Evolutionary conservation across 176 grass and related monocot species (phyloP).

Genomic region (Neostapfia colusana): DNA sequence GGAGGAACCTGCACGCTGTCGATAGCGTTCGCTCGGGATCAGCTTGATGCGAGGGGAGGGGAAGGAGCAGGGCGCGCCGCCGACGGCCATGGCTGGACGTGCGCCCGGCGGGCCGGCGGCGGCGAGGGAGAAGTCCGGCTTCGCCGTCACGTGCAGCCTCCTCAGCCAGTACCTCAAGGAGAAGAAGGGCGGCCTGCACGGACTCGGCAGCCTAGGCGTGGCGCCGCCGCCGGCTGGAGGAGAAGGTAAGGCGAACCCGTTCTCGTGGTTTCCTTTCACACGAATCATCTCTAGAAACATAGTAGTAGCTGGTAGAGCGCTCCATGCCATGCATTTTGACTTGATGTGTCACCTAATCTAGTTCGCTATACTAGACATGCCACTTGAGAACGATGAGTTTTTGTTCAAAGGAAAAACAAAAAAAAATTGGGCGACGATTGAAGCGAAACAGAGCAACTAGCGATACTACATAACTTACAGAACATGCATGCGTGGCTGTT

Average conservation of each 20-base stretch:
- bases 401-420: not conserved
- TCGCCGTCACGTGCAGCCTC: conserved; percentile 61
- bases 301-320: too few species aligned
- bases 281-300: too few species aligned
- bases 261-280: not conserved
- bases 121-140: conserved; percentile 33
- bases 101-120: not conserved
- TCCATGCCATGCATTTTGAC: not conserved
- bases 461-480: not conserved
- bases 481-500: not conserved
- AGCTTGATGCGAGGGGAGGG: not conserved
- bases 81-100: not conserved
- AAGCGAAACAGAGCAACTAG: not conserved
- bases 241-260: not conserved
- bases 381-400: too few species aligned
- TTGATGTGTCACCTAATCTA: not conserved
- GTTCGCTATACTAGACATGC: too few species aligned
- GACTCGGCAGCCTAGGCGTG: conserved; percentile 37
- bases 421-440: not conserved
- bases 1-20: not conserved
- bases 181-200: conserved; percentile 40
- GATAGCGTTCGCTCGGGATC: not conserved
- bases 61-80: not conserved
- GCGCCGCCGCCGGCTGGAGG: conserved; percentile 1
- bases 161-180: conserved; percentile 66